phyloP scores from a whole-genome alignment of 2,329 filamentous ascomycete genomes.

The Fusarium xylarioides region DNA sequence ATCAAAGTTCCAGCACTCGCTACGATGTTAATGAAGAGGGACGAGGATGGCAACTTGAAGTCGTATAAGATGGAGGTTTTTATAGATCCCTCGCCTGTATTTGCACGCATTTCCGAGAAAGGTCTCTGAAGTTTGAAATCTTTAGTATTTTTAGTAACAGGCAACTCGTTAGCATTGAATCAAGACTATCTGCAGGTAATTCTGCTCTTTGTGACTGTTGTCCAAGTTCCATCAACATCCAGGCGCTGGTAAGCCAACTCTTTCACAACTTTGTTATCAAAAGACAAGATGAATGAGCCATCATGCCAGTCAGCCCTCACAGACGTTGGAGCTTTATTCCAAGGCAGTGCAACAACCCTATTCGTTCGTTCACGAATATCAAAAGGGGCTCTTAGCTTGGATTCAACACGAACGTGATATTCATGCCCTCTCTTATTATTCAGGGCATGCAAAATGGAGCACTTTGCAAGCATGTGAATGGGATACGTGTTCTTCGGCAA shows the following conservation, averaged over 20 bases:
- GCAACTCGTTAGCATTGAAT: background rate
- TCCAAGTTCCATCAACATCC: conserved; percentile 22
- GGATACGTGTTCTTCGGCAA: conserved; percentile 46
- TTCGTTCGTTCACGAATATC: conserved; percentile 30
- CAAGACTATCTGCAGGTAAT: background rate
- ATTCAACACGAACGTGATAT: conserved; percentile 8
- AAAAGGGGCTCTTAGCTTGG: conserved; percentile 18
- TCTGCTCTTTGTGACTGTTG: conserved; percentile 4
- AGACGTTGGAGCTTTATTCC: background rate
- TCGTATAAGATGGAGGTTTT: conserved; percentile 1
- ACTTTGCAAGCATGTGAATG: conserved; percentile 32
- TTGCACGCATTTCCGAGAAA: conserved; percentile 1
- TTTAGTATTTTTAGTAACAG: background rate
- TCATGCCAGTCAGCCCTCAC: background rate
- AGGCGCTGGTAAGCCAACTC: conserved; percentile 25
- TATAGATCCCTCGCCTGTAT: background rate
- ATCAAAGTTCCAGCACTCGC: background rate
- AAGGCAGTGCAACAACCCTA: conserved; percentile 19
- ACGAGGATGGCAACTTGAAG: background rate
- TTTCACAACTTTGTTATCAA: background rate
- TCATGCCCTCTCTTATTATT: background rate
- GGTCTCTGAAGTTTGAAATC: background rate
- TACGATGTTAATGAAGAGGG: background rate
- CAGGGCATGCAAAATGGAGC: background rate
- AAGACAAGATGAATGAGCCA: conserved; percentile 8